A percentile compares a stretch with the other conserved stretches of the same genome.
Evolutionary conservation across 495 filamentous ascomycete species (phyloP).

Genomic region (Penicillium maclennaniae): DNA sequence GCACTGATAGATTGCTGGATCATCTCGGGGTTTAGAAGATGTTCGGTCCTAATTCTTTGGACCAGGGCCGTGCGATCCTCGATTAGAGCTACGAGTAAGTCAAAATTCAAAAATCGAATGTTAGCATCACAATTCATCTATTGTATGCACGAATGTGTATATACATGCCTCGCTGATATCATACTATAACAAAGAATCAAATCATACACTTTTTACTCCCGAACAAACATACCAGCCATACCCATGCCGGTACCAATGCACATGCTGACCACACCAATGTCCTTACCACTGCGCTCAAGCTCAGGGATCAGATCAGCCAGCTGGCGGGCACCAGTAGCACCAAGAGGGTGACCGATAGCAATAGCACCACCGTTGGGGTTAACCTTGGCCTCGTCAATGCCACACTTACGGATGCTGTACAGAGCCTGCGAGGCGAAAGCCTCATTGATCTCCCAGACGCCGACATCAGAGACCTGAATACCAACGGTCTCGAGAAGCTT

Average conservation of each 20-base stretch:
- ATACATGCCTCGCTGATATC: slow-evolving; percentile 31
- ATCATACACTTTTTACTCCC: slow-evolving; percentile 52
- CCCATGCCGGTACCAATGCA: slow-evolving; percentile 93
- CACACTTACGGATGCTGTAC: slow-evolving; percentile 72
- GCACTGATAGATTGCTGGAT: slow-evolving; percentile 12
- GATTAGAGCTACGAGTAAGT: slow-evolving; percentile 2
- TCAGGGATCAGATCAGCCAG: slow-evolving; percentile 70
- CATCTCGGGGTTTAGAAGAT: slow-evolving; percentile 30
- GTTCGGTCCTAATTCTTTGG: slow-evolving; percentile 38
- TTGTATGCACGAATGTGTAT: slow-evolving; percentile 22
- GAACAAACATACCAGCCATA: slow-evolving; percentile 81
- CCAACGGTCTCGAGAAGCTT: slow-evolving; percentile 66
- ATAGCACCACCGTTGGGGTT: slow-evolving; percentile 94
- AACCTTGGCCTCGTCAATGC: slow-evolving; percentile 62
- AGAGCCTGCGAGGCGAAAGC: slow-evolving; percentile 88
- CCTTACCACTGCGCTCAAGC: slow-evolving; percentile 56
- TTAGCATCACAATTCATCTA: slow-evolving; percentile 6
- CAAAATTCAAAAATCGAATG: neutral
- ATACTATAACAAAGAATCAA: slow-evolving; percentile 15
- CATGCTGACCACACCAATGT: slow-evolving; percentile 77
- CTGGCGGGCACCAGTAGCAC: slow-evolving; percentile 83
- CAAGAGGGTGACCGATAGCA: slow-evolving; percentile 89
- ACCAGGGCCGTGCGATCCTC: slow-evolving; percentile 51
- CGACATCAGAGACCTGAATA: slow-evolving; percentile 62
- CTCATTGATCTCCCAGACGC: slow-evolving; percentile 96